Conservation (phyloP, 164 flowering plant species). For the Houttuynia cordata region DNA sequence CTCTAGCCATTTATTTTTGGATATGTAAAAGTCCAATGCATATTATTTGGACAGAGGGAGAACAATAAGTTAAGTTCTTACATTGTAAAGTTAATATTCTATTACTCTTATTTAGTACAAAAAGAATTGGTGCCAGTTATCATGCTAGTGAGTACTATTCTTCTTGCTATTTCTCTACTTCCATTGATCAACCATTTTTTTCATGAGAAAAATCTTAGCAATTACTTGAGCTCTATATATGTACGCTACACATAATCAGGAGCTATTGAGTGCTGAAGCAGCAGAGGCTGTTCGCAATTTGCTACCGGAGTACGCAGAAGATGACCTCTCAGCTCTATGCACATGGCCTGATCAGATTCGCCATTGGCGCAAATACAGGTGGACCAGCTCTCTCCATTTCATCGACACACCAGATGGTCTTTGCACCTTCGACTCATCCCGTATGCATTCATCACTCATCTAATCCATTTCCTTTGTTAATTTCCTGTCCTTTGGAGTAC, state of each 20-base stretch:
- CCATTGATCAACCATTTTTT: not conserved
- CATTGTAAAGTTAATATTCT: too few species aligned
- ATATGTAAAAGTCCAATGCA: too few species aligned
- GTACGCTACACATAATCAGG: slow-evolving; percentile 17
- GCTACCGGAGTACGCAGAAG: slow-evolving; percentile 57
- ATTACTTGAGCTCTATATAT: not conserved
- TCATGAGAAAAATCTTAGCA: not conserved
- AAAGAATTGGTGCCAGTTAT: too few species aligned
- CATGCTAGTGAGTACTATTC: too few species aligned
- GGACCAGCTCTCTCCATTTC: slow-evolving; percentile 96
- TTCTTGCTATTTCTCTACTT: too few species aligned
- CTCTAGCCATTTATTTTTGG: too few species aligned
- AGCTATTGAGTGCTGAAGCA: slow-evolving; percentile 48
- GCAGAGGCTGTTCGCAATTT: slow-evolving; percentile 56
- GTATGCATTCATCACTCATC: slow-evolving; percentile 17
- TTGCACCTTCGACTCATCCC: slow-evolving; percentile 57
- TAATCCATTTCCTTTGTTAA: not conserved
- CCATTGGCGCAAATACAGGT: slow-evolving; percentile 73
- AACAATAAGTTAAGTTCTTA: too few species aligned
- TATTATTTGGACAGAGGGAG: too few species aligned
- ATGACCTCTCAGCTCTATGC: slow-evolving; percentile 72
- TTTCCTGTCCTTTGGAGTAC: not conserved
- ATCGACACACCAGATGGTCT: slow-evolving; percentile 82
- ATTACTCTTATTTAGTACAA: too few species aligned
- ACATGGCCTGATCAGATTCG: slow-evolving; percentile 93